Evolutionary conservation across 257 asterid genomes (phyloP).

Genomic region (Ligustrum vulgare): DNA sequence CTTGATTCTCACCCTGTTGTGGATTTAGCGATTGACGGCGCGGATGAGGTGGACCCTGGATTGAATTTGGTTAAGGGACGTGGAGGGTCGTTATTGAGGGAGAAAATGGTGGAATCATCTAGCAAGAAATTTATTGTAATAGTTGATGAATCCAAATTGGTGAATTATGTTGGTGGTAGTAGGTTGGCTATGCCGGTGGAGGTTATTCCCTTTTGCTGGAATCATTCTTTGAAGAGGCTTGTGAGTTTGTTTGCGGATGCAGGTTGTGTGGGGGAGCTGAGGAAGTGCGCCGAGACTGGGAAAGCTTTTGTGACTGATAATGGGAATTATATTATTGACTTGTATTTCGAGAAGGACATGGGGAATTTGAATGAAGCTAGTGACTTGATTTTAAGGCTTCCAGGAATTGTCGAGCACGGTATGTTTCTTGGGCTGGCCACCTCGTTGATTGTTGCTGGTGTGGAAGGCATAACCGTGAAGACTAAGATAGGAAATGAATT

Average conservation of each 20-base stretch:
- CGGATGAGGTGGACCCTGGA: slow-evolving; percentile 62
- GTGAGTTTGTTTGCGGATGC: slow-evolving; percentile 44
- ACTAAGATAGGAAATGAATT: slow-evolving; percentile 42
- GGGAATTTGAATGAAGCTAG: slow-evolving; percentile 57
- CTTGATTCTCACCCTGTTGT: slow-evolving; percentile 54
- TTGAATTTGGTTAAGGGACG: slow-evolving; percentile 73
- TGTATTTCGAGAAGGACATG: slow-evolving; percentile 60
- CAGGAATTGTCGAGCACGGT: slow-evolving; percentile 66
- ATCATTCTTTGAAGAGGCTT: slow-evolving; percentile 50
- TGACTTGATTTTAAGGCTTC: slow-evolving; percentile 63
- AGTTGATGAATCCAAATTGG: slow-evolving; percentile 64
- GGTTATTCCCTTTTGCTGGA: slow-evolving; percentile 68
- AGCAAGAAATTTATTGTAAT: slow-evolving; percentile 53
- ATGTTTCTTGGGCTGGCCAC: slow-evolving; percentile 63
- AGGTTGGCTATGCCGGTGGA: slow-evolving; percentile 73
- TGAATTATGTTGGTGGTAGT: slow-evolving; percentile 54
- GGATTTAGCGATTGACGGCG: slow-evolving; percentile 70
- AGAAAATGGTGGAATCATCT: slow-evolving; percentile 57
- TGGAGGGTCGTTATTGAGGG: slow-evolving; percentile 58
- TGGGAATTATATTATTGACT: slow-evolving; percentile 55
- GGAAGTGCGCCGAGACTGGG: slow-evolving; percentile 25
- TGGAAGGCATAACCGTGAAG: slow-evolving; percentile 49
- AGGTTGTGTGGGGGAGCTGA: slow-evolving; percentile 56
- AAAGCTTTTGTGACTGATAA: slow-evolving; percentile 59
- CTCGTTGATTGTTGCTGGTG: slow-evolving; percentile 57